Evolutionary conservation across 306 rosid species (phyloP), one percentile per base, ranked within the genome.

Genomic region (Glycyrrhiza uralensis): DNA sequence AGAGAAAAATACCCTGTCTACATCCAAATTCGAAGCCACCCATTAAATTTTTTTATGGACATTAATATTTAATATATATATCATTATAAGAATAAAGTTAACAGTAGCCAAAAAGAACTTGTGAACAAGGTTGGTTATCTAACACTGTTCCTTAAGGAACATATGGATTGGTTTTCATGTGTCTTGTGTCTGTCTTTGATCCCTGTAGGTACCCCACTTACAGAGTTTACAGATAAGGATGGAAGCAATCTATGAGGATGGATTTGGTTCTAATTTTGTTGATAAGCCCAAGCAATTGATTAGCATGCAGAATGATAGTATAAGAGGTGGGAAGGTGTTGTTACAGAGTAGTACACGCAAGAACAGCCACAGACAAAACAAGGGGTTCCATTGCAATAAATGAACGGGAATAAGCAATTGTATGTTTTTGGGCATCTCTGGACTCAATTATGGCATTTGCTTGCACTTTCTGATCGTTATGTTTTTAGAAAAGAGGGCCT

Each of bases 401-500:
- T 82, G 83, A 71, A 76, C 66, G 73, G 30, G 75, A 71, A 64
- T 33, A 80, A 76, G 47, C 13, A 62, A 29, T 50, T 49, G 24
- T 22, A 41, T 79, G 38, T 57, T 74, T 72, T 42, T 45, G 75
- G 75, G 83, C 51, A 63, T 66, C 57, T 45, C 35, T 10, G 65
- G 28, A 57, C 61, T 74, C 65, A 62, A 71, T 76, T 69, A 84
- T 84, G 83, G 22, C 51, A 73, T 14, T 36, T n/a, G 46, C 42
- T 60, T 28, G 18, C 59, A 66, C 51, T 46, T 33, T 59, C 69
- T 70, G 74, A 79, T 76, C 18, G 36, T 47, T 35, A 58, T 82
- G 75, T 66, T 74, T 85, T 19, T 71, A 77, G 88, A 66, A 75
- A 85, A 59, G 36, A 76, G 87, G 65, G 56, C 75, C 59, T 56